Percentiles rank a stretch among this genome's conserved stretches.
Conservation (phyloP, 495 filamentous ascomycete genomes). For the Sabuloglossum arenarium region DNA sequence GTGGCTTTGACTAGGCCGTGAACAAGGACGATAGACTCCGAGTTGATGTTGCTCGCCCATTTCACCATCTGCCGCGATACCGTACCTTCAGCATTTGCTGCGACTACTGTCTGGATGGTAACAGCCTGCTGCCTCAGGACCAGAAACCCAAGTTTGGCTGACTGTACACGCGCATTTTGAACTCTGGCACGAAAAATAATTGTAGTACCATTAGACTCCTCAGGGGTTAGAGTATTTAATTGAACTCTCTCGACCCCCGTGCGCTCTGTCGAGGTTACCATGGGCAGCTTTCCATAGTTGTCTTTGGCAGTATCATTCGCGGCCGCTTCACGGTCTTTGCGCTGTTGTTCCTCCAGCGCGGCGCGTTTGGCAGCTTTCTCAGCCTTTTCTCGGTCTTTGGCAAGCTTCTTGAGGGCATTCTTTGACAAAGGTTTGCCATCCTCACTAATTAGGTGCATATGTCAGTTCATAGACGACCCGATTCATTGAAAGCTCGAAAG, state of each 20-base stretch:
- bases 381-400: slow-evolving; percentile 47
- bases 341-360: slow-evolving; percentile 24
- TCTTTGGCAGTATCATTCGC: slow-evolving; percentile 19
- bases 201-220: neutral
- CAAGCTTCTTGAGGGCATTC: slow-evolving; percentile 43
- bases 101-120: slow-evolving; percentile 23
- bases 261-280: slow-evolving; percentile 14
- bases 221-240: slow-evolving; percentile 11
- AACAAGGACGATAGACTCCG: slow-evolving; percentile 63
- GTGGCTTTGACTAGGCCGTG: slow-evolving; percentile 55
- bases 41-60: slow-evolving; percentile 57
- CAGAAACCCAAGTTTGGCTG: slow-evolving; percentile 23
- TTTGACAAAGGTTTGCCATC: slow-evolving; percentile 27
- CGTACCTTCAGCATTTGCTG: slow-evolving; percentile 19
- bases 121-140: slow-evolving; percentile 17
- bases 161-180: slow-evolving; percentile 21
- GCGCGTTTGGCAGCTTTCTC: slow-evolving; percentile 33
- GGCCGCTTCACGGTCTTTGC: slow-evolving; percentile 14
- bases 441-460: slow-evolving; percentile 1
- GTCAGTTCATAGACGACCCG: neutral
- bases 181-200: slow-evolving; percentile 19
- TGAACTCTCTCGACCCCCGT: slow-evolving; percentile 1
- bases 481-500: neutral
- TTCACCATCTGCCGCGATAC: slow-evolving; percentile 69
- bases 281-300: slow-evolving; percentile 22